Evolutionary conservation across 768 basidiomycete species (phyloP).

Genomic region (Cystofilobasidium capitatum): DNA sequence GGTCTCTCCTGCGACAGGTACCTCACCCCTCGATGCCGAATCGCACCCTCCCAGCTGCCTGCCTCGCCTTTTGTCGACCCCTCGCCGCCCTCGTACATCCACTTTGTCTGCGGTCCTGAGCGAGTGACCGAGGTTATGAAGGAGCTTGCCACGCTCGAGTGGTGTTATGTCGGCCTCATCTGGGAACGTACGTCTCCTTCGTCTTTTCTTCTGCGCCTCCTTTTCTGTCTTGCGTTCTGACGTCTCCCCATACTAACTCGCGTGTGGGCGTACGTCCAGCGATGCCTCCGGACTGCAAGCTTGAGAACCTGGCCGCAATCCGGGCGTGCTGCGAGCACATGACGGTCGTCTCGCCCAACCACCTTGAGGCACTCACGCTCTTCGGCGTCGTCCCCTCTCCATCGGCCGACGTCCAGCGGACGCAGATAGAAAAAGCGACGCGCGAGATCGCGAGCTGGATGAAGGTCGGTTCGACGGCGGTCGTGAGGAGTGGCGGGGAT

Average conservation of each 20-base stretch:
- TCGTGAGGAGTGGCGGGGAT: conserved; percentile 10
- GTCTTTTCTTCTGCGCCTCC: neutral
- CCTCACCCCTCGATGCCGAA: conserved; percentile 57
- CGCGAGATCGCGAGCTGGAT: neutral
- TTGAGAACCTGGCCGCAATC: neutral
- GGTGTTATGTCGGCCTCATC: conserved; percentile 30
- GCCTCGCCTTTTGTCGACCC: conserved; percentile 43
- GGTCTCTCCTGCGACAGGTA: conserved; percentile 41
- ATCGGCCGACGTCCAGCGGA: neutral
- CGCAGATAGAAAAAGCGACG: neutral
- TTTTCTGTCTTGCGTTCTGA: neutral
- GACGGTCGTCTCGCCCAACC: conserved; percentile 16
- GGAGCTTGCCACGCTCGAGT: conserved; percentile 48
- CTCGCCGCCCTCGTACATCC: conserved; percentile 48
- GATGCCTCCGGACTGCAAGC: conserved; percentile 3
- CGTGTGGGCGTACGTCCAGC: neutral
- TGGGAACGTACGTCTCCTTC: conserved; percentile 50
- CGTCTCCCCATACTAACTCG: neutral
- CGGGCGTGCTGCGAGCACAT: neutral
- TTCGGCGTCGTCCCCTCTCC: conserved; percentile 5
- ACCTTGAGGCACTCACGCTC: conserved; percentile 25
- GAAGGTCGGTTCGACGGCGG: neutral
- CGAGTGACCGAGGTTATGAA: conserved; percentile 59
- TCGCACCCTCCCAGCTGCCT: conserved; percentile 60
- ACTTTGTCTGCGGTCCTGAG: conserved; percentile 75